Evolutionary conservation across 768 basidiomycete genomes (phyloP).

Genomic region (Hypsizygus marmoreus): DNA sequence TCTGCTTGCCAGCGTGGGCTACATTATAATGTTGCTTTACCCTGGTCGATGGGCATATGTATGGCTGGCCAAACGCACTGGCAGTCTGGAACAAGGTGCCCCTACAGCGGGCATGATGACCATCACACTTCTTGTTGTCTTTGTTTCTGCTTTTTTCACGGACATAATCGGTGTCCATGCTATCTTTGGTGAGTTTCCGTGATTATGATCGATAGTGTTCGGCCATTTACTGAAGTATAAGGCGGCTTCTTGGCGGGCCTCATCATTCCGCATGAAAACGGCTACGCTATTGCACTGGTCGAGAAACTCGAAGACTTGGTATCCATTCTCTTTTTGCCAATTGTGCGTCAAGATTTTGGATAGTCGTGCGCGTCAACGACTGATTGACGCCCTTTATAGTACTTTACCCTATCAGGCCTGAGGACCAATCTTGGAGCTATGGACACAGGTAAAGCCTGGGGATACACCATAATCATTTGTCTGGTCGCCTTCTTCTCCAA

Average conservation of each 20-base stretch:
- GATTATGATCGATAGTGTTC: background rate
- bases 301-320: conserved; percentile 92
- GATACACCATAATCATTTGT: conserved; percentile 74
- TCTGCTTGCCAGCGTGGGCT: conserved; percentile 66
- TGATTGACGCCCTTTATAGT: conserved; percentile 56
- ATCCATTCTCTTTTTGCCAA: conserved; percentile 69
- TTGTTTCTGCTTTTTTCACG: conserved; percentile 81
- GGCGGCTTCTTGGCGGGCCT: conserved; percentile 80
- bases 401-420: conserved; percentile 80
- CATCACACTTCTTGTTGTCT: conserved; percentile 69
- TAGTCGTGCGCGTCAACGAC: conserved; percentile 1
- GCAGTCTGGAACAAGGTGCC: conserved; percentile 68
- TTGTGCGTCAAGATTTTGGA: conserved; percentile 52
- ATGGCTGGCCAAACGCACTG: conserved; percentile 67
- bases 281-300: conserved; percentile 76
- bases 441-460: conserved; percentile 78
- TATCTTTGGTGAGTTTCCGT: conserved; percentile 51
- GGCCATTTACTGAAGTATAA: background rate
- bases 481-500: conserved; percentile 79
- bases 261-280: conserved; percentile 81
- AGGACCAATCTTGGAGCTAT: conserved; percentile 79
- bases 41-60: conserved; percentile 64
- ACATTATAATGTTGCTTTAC: conserved; percentile 62
- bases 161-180: conserved; percentile 80
- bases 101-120: conserved; percentile 81